phyloP scores from a whole-genome alignment of 164 flowering plant genomes.

The Annona cherimola region DNA sequence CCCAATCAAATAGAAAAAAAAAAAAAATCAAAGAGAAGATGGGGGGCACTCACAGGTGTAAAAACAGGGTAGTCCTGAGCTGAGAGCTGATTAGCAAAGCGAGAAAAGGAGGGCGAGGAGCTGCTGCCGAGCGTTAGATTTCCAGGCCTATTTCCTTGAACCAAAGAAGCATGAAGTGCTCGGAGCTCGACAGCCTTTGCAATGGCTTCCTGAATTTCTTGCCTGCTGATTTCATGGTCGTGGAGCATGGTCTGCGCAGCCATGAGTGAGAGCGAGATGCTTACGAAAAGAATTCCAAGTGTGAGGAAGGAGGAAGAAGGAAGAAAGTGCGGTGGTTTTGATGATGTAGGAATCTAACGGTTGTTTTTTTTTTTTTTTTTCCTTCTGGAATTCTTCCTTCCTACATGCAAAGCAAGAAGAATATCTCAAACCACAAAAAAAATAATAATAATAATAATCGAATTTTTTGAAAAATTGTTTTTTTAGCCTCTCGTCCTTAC shows the following conservation, averaged over 20 bases:
- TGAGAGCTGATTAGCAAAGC: slow-evolving; percentile 48
- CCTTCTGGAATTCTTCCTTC: too few relatives aligned
- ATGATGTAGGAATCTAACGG: too few relatives aligned
- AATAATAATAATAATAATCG: too few relatives aligned
- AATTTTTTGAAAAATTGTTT: too few relatives aligned
- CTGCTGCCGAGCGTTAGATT: slow-evolving; percentile 29
- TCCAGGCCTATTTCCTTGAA: slow-evolving; percentile 62
- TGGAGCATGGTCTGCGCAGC: slow-evolving; percentile 34
- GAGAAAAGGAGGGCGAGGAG: slow-evolving; percentile 45
- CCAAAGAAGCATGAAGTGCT: slow-evolving; percentile 84
- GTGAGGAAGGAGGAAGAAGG: background rate
- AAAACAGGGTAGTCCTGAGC: slow-evolving; percentile 95
- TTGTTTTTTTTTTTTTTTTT: too few relatives aligned
- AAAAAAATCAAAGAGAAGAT: background rate
- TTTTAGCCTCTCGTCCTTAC: too few relatives aligned
- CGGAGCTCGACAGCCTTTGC: slow-evolving; percentile 90
- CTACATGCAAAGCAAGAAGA: too few relatives aligned
- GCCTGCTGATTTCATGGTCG: slow-evolving; percentile 39
- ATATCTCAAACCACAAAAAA: too few relatives aligned
- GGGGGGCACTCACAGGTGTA: slow-evolving; percentile 71
- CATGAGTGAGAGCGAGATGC: slow-evolving; percentile 22
- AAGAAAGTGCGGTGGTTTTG: too few relatives aligned
- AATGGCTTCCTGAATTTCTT: slow-evolving; percentile 76
- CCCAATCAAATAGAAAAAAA: background rate
- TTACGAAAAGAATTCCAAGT: slow-evolving; percentile 3